These are phyloP conservation scores for Calonectria henricotiae DNA, from an alignment of 2,329 filamentous ascomycete genomes.

Conservation along the genomic window DNA sequence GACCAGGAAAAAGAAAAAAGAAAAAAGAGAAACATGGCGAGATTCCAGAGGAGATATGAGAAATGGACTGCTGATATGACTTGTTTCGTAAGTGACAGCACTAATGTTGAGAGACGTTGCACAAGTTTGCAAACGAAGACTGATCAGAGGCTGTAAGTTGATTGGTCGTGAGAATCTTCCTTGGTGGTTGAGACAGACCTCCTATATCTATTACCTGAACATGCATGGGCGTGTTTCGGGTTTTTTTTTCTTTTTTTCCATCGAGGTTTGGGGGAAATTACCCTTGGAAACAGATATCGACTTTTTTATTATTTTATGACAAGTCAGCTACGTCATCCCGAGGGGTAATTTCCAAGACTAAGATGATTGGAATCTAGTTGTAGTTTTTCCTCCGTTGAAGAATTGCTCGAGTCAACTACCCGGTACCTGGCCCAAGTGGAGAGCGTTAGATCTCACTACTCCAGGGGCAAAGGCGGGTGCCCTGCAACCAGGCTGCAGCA, in stretches of 20 bases:
- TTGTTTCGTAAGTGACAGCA: slow-evolving; percentile 43
- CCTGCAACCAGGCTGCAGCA: slow-evolving; percentile 26
- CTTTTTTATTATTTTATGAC: too few relatives aligned
- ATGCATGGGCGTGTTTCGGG: slow-evolving; percentile 9
- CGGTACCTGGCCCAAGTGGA: slow-evolving; percentile 15
- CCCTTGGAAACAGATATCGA: neutral
- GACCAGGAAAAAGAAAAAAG: neutral
- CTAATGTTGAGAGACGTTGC: slow-evolving; percentile 50
- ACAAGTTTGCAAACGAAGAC: slow-evolving; percentile 47
- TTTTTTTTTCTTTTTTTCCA: neutral
- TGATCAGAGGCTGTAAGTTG: slow-evolving; percentile 19
- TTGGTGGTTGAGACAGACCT: slow-evolving; percentile 15
- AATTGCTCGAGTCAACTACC: neutral
- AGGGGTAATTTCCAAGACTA: neutral
- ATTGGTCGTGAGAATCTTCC: neutral
- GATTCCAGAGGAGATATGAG: neutral
- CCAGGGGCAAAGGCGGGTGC: neutral
- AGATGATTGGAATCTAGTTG: neutral
- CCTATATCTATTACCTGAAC: neutral
- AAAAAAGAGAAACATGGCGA: slow-evolving; percentile 15
- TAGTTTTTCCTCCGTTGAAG: neutral
- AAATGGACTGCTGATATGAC: neutral
- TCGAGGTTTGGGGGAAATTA: neutral
- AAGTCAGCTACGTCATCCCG: too few relatives aligned
- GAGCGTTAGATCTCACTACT: slow-evolving; percentile 4